These are phyloP conservation scores for Paulownia fortunei DNA, from an alignment of 257 asterid species.

Conservation along the genomic window DNA sequence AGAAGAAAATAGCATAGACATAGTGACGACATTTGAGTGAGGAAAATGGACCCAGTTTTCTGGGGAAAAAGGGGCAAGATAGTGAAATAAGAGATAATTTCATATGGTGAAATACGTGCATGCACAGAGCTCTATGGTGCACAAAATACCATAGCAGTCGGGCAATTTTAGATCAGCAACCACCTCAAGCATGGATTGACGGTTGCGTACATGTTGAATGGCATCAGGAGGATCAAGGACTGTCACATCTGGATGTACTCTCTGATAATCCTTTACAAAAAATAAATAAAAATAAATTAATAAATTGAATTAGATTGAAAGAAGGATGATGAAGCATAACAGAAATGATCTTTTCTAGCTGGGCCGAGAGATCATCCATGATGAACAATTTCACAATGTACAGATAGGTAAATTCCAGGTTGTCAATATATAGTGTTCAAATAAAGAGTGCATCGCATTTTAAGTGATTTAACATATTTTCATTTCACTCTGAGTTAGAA, in stretches of 20 bases:
- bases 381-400: slow-evolving; percentile 4
- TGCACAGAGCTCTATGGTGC: background rate
- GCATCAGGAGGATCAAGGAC: slow-evolving; percentile 92
- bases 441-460: background rate
- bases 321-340: slow-evolving; percentile 4
- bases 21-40: background rate
- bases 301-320: slow-evolving; percentile 23
- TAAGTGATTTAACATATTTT: background rate
- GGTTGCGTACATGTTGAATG: slow-evolving; percentile 73
- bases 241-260: slow-evolving; percentile 77
- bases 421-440: background rate
- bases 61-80: background rate
- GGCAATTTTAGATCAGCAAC: slow-evolving; percentile 79
- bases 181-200: slow-evolving; percentile 91
- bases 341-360: slow-evolving; percentile 15
- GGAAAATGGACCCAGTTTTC: background rate
- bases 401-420: slow-evolving; percentile 9
- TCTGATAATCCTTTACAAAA: slow-evolving; percentile 69
- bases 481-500: background rate
- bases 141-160: slow-evolving; percentile 64
- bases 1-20: slow-evolving; percentile 4
- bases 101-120: background rate
- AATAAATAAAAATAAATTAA: background rate
- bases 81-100: slow-evolving; percentile 11
- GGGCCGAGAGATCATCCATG: slow-evolving; percentile 19